Conservation (phyloP, 176 grass and related monocot genomes). For the Elymus sibiricus region DNA sequence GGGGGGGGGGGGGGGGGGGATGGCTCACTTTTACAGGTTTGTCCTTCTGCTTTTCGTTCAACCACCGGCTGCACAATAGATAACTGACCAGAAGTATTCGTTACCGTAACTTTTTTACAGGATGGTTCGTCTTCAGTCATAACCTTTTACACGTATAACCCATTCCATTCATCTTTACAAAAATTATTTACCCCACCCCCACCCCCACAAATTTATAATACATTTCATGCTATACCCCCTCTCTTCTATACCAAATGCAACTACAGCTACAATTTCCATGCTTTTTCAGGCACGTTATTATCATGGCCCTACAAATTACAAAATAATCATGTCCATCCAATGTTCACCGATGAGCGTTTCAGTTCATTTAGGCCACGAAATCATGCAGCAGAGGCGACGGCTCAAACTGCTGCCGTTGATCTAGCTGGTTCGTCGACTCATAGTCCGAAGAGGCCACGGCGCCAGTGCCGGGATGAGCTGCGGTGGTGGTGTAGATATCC, state of each 20-base stretch:
- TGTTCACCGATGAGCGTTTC: background rate
- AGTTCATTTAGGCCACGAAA: slow-evolving; percentile 74
- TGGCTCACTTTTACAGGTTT: no score
- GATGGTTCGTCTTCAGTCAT: slow-evolving; percentile 33
- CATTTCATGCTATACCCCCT: slow-evolving; percentile 62
- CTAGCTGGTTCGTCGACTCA: slow-evolving; percentile 35
- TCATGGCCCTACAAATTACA: slow-evolving; percentile 49
- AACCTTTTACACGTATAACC: slow-evolving; percentile 63
- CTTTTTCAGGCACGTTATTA: slow-evolving; percentile 47
- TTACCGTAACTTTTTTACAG: slow-evolving; percentile 40
- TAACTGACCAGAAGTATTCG: slow-evolving; percentile 8
- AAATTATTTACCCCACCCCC: slow-evolving; percentile 55
- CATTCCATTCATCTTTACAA: slow-evolving; percentile 70
- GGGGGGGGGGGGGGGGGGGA: no score
- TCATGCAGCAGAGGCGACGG: slow-evolving; percentile 72
- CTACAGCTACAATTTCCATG: slow-evolving; percentile 62
- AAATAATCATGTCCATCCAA: slow-evolving; percentile 26
- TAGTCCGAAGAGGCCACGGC: slow-evolving; percentile 34
- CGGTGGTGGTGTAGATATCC: slow-evolving; percentile 48
- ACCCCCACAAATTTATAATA: slow-evolving; percentile 53
- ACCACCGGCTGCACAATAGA: slow-evolving; percentile 6
- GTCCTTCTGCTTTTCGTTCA: background rate
- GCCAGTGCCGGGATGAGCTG: slow-evolving; percentile 1
- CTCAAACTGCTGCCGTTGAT: slow-evolving; percentile 55
- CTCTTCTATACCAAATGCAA: slow-evolving; percentile 68